Base-by-base conservation (phyloP, 2,329 filamentous ascomycete species). In the Xylariales sp. region DNA sequence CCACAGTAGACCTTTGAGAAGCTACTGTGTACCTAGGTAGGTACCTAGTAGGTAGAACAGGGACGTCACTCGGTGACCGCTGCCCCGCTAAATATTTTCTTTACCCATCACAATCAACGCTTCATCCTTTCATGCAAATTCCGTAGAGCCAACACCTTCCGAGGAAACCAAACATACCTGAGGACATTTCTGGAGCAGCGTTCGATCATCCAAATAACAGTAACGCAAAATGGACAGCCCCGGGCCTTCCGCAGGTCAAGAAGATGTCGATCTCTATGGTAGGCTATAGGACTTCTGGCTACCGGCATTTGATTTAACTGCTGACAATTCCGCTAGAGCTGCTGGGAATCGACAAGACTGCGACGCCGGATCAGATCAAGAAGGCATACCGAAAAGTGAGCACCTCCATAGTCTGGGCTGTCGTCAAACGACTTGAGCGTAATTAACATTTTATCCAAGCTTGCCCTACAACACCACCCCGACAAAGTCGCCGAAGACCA, bases 331-430 rank as follows among this genome's bases (percentile, higher is more conserved):
- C 28, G 32, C 43, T 58, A 95, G 90, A 84, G 69, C 74, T 95
- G 54, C 80, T 97, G 47, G 85, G 80, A 45, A 77, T 97, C 54
- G 71, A 82, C 39, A 84, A 76, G 61, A 70, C 70, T 47, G 86
- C 90, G 39, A 82, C 74, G 47, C 83, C 84, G 56, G 79, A 84
- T 42, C 86, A 95, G 56, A 86, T 97, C 67, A 94, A 93, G 65
- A 95, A 95, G 68, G 90, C 90, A 47, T 96, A 96, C 69, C 86
- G 91, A 69, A 96, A 95, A 78, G 90, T 90, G 54, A 54, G 68
- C n/a, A 27, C 60, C 38, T 44, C 32, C 42, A 41, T 19, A 24
- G 36, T 27, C n/a, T n/a, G n/a, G n/a, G n/a, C n/a, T n/a, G n/a
- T n/a, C n/a, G n/a, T n/a, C n/a, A n/a, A n/a, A n/a, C n/a, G n/a